Evolutionary conservation across 352 stramenopile species (phyloP).

Genomic region (Phytopythium aichiense): DNA sequence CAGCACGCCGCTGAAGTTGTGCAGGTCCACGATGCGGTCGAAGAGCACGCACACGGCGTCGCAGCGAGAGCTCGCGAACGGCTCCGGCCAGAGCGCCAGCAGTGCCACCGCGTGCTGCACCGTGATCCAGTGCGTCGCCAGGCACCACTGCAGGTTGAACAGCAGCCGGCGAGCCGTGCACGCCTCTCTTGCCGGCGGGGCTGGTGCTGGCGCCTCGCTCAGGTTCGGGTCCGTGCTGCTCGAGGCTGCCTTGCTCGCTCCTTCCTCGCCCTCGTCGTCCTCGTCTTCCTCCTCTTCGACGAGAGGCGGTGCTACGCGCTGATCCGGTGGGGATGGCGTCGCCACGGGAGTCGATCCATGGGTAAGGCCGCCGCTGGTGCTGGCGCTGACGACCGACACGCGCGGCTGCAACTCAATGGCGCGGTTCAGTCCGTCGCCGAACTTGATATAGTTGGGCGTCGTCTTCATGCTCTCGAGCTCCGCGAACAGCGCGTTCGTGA

Average conservation of each 20-base stretch:
- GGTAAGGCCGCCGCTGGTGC: background rate
- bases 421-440: conserved; percentile 43
- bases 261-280: background rate
- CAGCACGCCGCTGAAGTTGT: conserved; percentile 66
- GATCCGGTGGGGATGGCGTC: background rate
- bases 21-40: conserved; percentile 56
- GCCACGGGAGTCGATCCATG: too few relatives aligned
- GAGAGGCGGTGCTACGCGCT: background rate
- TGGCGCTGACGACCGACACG: background rate
- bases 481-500: conserved; percentile 38
- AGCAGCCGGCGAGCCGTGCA: conserved; percentile 55
- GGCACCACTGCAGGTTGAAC: conserved; percentile 69
- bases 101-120: conserved; percentile 51
- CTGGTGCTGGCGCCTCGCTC: background rate
- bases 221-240: background rate
- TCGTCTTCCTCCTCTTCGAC: conserved; percentile 22
- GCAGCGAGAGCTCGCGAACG: conserved; percentile 40
- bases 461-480: conserved; percentile 65
- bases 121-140: conserved; percentile 68
- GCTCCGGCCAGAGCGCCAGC: conserved; percentile 41
- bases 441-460: conserved; percentile 60
- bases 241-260: background rate
- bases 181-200: conserved; percentile 17
- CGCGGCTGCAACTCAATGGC: conserved; percentile 34
- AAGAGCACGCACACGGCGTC: conserved; percentile 72